These are phyloP conservation scores for Ceratocystiopsis brevicomis DNA, from an alignment of 2,329 filamentous ascomycete species.

Conservation along the genomic window DNA sequence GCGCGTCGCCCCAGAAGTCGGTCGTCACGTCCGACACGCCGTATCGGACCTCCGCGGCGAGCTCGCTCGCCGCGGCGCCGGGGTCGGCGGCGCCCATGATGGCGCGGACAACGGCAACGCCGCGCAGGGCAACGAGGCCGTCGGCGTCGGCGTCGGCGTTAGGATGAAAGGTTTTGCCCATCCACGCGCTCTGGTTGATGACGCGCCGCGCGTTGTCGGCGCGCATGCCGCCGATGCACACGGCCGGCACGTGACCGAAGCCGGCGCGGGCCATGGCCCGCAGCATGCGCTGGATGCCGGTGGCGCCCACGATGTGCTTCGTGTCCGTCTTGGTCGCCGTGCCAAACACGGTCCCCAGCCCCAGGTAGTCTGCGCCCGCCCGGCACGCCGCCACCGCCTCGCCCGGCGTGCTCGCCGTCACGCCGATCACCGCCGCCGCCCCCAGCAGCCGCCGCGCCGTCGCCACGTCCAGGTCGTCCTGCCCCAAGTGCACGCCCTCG, in stretches of 20 bases:
- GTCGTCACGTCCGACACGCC: conserved; percentile 3
- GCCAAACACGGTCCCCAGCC: conserved; percentile 75
- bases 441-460: conserved; percentile 58
- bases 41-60: conserved; percentile 35
- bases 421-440: conserved; percentile 63
- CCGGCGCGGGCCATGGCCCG: conserved; percentile 32
- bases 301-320: conserved; percentile 59
- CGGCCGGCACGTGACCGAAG: conserved; percentile 34
- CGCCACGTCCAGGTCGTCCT: conserved; percentile 55
- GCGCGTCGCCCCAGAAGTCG: conserved; percentile 1
- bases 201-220: conserved; percentile 55
- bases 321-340: conserved; percentile 54
- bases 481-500: conserved; percentile 85
- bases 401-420: conserved; percentile 57
- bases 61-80: conserved; percentile 36
- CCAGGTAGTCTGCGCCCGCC: conserved; percentile 74
- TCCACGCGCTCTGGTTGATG: conserved; percentile 41
- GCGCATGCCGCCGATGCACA: conserved; percentile 84
- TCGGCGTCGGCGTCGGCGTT: neutral
- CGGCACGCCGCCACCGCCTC: conserved; percentile 56
- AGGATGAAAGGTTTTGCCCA: too few species aligned
- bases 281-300: conserved; percentile 51
- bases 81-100: conserved; percentile 60
- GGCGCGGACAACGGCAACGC: conserved; percentile 76
- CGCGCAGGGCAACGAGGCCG: conserved; percentile 36